Base-by-base conservation (phyloP, 352 stramenopile species). In the Phytopythium boreale region DNA sequence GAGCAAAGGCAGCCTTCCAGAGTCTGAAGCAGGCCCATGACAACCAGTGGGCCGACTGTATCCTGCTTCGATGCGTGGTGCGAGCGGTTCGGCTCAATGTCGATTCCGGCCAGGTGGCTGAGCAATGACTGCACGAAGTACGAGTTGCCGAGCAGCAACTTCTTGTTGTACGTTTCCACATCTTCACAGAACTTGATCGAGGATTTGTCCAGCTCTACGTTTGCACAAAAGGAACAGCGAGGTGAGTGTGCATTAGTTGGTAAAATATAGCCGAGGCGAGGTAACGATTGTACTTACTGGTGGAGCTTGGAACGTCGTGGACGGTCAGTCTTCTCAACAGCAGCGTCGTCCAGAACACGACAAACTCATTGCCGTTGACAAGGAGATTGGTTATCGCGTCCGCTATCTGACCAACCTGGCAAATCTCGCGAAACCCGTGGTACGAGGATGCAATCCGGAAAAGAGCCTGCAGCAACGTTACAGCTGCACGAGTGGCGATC, bases 1-100 rank as follows among this genome's bases (percentile, higher is more conserved):
- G 90, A 97, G 64, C 90, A 98, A 17, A 99, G 65, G 26, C 94
- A 82, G 10, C 75, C 84, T 70, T 99, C 95, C 0, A 99, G 73
- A 19, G 94, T 95, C 61, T 97, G 82, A 44, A 97, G 82, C 56
- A 97, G 66, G 1, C 89, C 90, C 87, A 98, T 97, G 56, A 97
- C 77, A 43, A 97, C 88, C 43, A 98, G 79, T 29, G 88, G 84
- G 0, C 86, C 87, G 57, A 51, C 68, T 10, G 61, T 50, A 31
- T 55, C 64, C 43, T 70, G 56, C n/a, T 61, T 65, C 19, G 56
- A 51, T 14, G 39, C 7, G 4, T 39, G 11, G 7, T 51, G 34
- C 5, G 37, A 15, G 17, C 22, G n/a, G 11, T 62, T 62, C 10
- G 71, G 71, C 47, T 83, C 74, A 29, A 89, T 65, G 24, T 87